These are phyloP conservation scores for Nemania sp. DNA, from an alignment of 2,329 filamentous ascomycete genomes.

Conservation along the genomic window DNA sequence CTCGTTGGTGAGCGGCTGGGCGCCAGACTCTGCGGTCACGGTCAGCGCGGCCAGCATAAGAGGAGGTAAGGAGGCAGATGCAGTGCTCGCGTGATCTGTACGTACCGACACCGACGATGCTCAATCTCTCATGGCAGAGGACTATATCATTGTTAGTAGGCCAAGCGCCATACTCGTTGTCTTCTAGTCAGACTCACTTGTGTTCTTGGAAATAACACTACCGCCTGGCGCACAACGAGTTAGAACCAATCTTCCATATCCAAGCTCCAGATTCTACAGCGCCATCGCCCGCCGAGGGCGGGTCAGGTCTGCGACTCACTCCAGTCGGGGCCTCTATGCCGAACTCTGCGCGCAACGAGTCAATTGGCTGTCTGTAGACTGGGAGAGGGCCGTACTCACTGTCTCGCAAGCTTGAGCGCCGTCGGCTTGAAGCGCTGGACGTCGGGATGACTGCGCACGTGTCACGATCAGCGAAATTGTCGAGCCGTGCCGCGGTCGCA, in stretches of 20 bases:
- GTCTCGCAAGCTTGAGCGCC: conserved; percentile 89
- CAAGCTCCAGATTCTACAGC: too few species aligned
- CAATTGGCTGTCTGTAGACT: conserved; percentile 39
- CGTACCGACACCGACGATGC: conserved; percentile 94
- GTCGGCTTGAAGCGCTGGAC: conserved; percentile 96
- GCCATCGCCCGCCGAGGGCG: conserved; percentile 22
- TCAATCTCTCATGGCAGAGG: conserved; percentile 94
- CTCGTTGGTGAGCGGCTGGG: conserved; percentile 91
- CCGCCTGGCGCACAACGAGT: conserved; percentile 79
- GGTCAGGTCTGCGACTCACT: conserved; percentile 64
- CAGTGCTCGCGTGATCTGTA: conserved; percentile 33
- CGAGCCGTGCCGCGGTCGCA: not conserved
- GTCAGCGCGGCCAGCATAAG: not conserved
- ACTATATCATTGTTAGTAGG: conserved; percentile 57
- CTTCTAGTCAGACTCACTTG: conserved; percentile 67
- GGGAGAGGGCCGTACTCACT: conserved; percentile 61
- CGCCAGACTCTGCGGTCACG: conserved; percentile 73
- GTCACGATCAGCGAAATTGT: conserved; percentile 11
- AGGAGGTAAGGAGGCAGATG: not conserved
- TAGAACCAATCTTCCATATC: too few species aligned
- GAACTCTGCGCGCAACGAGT: conserved; percentile 65
- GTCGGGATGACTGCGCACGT: conserved; percentile 73
- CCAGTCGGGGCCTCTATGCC: conserved; percentile 98
- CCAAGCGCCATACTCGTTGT: not conserved
- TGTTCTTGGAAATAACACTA: conserved; percentile 86